These are phyloP conservation scores for Fusarium succisae DNA, from an alignment of 2,329 filamentous ascomycete genomes.

Conservation along the genomic window DNA sequence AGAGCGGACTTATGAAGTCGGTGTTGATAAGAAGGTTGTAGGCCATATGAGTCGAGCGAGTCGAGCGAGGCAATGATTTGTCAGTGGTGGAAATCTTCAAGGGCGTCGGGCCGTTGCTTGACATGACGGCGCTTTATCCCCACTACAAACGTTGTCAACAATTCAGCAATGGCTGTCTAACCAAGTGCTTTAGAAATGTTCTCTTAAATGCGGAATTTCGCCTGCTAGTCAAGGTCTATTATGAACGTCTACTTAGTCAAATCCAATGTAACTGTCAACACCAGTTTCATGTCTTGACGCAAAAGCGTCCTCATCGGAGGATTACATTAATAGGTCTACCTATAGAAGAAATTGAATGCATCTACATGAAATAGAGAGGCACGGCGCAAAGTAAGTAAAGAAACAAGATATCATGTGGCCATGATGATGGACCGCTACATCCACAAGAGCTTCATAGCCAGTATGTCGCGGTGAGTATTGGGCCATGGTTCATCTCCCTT, in stretches of 20 bases:
- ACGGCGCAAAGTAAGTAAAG: background rate
- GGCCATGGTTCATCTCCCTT: conserved; percentile 72
- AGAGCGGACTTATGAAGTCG: conserved; percentile 2
- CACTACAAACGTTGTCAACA: conserved; percentile 7
- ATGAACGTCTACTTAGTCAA: background rate
- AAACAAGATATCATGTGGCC: conserved; percentile 59
- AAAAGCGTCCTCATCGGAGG: background rate
- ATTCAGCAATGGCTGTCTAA: background rate
- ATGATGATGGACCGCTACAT: conserved; percentile 75
- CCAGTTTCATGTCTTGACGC: background rate
- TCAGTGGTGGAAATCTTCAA: conserved; percentile 32
- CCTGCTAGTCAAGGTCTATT: background rate
- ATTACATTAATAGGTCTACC: background rate
- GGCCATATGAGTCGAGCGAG: conserved; percentile 37
- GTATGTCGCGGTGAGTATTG: conserved; percentile 76
- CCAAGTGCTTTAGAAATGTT: background rate
- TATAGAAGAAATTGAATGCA: background rate
- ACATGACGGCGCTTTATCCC: conserved; percentile 24
- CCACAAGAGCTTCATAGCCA: conserved; percentile 58
- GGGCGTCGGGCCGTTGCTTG: conserved; percentile 30
- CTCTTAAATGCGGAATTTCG: background rate
- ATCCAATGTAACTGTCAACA: background rate
- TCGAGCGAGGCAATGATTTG: conserved; percentile 40
- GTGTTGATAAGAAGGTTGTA: conserved; percentile 2
- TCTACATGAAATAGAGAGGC: background rate